A percentile compares a stretch with the other conserved stretches of the same genome.
These are phyloP conservation scores for Lycium barbarum DNA, from an alignment of 257 asterid species.

Conservation along the genomic window DNA sequence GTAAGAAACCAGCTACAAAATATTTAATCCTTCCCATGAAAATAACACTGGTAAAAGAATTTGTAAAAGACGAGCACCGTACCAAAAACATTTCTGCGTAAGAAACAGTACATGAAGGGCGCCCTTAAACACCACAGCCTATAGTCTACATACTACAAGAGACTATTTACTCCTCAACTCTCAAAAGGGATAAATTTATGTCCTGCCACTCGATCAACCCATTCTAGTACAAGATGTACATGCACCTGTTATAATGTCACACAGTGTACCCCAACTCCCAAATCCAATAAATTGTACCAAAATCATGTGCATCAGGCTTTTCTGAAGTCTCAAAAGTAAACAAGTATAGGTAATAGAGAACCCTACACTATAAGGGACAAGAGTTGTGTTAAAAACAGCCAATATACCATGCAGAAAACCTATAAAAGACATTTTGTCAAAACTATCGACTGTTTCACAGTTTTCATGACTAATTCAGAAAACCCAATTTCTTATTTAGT, in stretches of 20 bases:
- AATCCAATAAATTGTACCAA: not conserved
- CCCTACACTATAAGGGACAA: not conserved
- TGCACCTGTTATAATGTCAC: not conserved
- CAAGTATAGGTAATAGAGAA: not conserved
- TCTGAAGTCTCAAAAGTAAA: not conserved
- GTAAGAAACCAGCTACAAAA: not conserved
- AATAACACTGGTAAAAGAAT: not conserved
- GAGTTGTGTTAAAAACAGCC: not conserved
- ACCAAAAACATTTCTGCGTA: not conserved
- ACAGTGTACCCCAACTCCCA: not conserved
- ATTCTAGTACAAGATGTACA: constrained; percentile 17
- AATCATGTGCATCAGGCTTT: not conserved
- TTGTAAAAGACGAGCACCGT: not conserved
- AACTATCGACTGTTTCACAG: not conserved
- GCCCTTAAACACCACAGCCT: not conserved
- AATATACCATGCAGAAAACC: not conserved
- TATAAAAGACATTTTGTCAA: not conserved
- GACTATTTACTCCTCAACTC: not conserved
- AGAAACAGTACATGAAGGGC: not conserved
- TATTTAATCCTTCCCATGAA: no score
- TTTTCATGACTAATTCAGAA: not conserved
- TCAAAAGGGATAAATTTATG: not conserved
- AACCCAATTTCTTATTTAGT: not conserved
- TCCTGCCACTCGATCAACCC: not conserved
- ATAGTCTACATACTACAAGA: not conserved